phyloP scores from a whole-genome alignment of 2,329 filamentous ascomycete species.

The Lachnellula cervina region DNA sequence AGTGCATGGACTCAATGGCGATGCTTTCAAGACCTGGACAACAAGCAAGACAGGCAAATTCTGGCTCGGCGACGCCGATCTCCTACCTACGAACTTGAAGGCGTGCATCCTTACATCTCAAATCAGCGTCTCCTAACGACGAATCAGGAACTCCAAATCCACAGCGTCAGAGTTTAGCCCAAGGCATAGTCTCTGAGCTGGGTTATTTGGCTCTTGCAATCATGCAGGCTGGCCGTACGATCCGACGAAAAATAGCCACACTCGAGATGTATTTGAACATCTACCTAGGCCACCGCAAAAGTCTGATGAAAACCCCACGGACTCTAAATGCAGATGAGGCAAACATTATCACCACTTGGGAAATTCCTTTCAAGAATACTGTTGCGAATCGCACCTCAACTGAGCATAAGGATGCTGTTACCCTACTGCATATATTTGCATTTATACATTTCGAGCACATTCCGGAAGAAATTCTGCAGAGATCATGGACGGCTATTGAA shows the following conservation, averaged over 20 bases:
- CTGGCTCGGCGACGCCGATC: too few species aligned
- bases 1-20: too few species aligned
- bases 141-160: too few species aligned
- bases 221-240: conserved; percentile 19
- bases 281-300: not conserved
- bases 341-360: conserved; percentile 9
- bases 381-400: conserved; percentile 6
- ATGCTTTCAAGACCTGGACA: too few species aligned
- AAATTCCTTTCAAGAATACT: conserved; percentile 7
- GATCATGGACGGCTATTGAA: conserved; percentile 14
- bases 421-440: conserved; percentile 7
- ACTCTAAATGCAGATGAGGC: conserved; percentile 2
- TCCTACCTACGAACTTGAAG: too few species aligned
- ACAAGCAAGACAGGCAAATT: too few species aligned
- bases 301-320: not conserved
- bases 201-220: conserved; percentile 27
- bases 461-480: conserved; percentile 3
- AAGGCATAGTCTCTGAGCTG: too few species aligned
- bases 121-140: not conserved
- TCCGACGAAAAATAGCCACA: not conserved
- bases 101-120: conserved; percentile 6
- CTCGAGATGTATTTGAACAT: not conserved
- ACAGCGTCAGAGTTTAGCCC: conserved; percentile 11
- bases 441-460: conserved; percentile 12
- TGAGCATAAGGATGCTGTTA: conserved; percentile 21